Conservation (phyloP, 2,329 filamentous ascomycete species). For the Leptodontidium sp. region DNA sequence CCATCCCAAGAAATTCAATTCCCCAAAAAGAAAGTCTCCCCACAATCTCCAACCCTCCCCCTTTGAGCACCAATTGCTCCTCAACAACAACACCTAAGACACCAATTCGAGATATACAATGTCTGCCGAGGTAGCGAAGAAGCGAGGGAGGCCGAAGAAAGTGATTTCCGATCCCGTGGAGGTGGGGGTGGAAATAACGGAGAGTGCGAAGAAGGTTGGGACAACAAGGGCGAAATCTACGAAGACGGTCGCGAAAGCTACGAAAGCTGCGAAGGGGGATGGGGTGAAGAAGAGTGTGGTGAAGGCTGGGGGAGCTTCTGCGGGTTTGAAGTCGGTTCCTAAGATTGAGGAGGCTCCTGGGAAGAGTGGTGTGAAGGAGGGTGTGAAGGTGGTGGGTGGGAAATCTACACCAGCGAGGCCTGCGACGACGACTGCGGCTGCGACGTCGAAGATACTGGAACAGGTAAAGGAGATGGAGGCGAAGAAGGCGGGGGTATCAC, state of each 20-base stretch:
- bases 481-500: neutral
- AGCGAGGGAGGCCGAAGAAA: conserved; percentile 45
- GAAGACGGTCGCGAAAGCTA: conserved; percentile 32
- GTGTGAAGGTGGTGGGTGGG: too few relatives aligned
- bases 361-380: conserved; percentile 9
- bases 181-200: conserved; percentile 34
- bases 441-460: conserved; percentile 18
- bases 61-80: neutral
- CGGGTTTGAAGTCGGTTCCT: neutral
- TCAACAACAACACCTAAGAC: neutral
- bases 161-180: conserved; percentile 39
- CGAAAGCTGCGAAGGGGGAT: conserved; percentile 31
- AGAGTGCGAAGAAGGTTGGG: conserved; percentile 28
- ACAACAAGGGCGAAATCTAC: conserved; percentile 41
- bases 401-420: too few relatives aligned
- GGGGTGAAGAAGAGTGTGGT: conserved; percentile 22
- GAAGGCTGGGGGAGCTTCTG: conserved; percentile 21
- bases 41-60: conserved; percentile 20
- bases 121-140: conserved; percentile 43
- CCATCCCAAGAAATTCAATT: neutral
- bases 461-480: conserved; percentile 17
- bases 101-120: conserved; percentile 26
- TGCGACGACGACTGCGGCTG: neutral
- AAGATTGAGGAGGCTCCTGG: neutral
- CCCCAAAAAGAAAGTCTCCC: conserved; percentile 8